Evolutionary conservation across 768 basidiomycete genomes (phyloP).

Genomic region (Hypsizygus marmoreus): DNA sequence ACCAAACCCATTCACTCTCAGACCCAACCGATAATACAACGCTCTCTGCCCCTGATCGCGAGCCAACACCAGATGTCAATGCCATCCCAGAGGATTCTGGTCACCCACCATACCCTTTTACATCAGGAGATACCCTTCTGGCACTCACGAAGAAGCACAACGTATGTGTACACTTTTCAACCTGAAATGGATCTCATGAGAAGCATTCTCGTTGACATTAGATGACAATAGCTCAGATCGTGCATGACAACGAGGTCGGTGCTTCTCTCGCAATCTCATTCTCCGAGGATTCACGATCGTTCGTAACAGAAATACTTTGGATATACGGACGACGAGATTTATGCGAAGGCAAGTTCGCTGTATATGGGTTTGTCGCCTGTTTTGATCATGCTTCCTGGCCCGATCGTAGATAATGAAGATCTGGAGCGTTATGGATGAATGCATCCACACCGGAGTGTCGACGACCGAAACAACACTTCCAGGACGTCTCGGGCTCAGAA

Average conservation of each 20-base stretch:
- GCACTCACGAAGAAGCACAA: constrained; percentile 80
- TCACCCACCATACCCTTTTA: constrained; percentile 85
- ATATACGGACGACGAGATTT: constrained; percentile 72
- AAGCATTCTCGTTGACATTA: constrained; percentile 36
- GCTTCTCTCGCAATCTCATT: not conserved
- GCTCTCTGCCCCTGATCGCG: not conserved
- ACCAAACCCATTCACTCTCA: constrained; percentile 55
- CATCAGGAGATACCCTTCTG: constrained; percentile 73
- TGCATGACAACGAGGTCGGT: constrained; percentile 83
- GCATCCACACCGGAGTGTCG: constrained; percentile 85
- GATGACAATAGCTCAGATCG: constrained; percentile 94
- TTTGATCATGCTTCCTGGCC: not conserved
- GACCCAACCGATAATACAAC: constrained; percentile 30
- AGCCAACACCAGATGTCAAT: not conserved
- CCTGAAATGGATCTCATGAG: constrained; percentile 10
- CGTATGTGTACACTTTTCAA: constrained; percentile 43
- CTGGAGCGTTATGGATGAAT: constrained; percentile 92
- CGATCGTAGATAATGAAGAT: constrained; percentile 63
- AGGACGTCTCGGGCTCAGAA: constrained; percentile 76
- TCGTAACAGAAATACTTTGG: constrained; percentile 59
- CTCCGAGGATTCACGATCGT: not conserved
- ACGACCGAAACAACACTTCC: constrained; percentile 79
- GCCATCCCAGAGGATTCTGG: constrained; percentile 23
- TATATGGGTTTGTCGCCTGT: constrained; percentile 9
- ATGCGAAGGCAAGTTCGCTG: constrained; percentile 64